Evolutionary conservation across 1,139 yeast genomes (phyloP), one percentile per base, ranked within the genome.

Genomic region (Kodamaea sp.): DNA sequence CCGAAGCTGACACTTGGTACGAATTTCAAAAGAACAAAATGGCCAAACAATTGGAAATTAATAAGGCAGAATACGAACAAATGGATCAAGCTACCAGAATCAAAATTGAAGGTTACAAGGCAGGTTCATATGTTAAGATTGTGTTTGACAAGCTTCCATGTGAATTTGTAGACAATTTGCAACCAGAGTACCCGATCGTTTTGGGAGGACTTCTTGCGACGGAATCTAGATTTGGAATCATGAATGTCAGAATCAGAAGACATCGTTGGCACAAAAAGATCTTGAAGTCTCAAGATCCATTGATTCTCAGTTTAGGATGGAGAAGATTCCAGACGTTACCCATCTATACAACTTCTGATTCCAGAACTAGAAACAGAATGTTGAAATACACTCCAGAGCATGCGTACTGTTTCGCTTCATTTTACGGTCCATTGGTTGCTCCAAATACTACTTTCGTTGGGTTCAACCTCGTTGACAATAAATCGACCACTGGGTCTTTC

Each of bases 181-280:
- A 87, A 51, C 95, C 98, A 4, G 72, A 67, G 30, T 89, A 69
- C 53, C 97, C 98, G 6, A 72, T 94, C 24, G 78, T 94, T 15
- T 67, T 94, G 49, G 99, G 99, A 39, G 97, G 98, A 4, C 70
- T 94, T 41, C 67, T 90, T 35, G 77, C 94, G 15, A 87, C 95
- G 11, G 99, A 94, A 57, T 85, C 90, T 39, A 76, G 96, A 56
- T 92, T 90, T 56, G 99, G 98, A 10, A 83, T 86, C 50, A 75
- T 89, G 70, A 92, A 87, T 57, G 96, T 88, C 34, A 81, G 97
- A 66, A 80, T 94, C 46, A 88, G 96, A 77, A 82, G 97, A 61
- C 99, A 94, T 59, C 82, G 98, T 70, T 94, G 99, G 99, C 97
- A 92, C 63, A 92, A 90, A 58, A 89, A 89, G 71, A 88, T 94